Percentiles rank a stretch among this genome's conserved stretches.
Conservation (phyloP, 805 yeast genomes). For the Jamesozyma gamospora region DNA sequence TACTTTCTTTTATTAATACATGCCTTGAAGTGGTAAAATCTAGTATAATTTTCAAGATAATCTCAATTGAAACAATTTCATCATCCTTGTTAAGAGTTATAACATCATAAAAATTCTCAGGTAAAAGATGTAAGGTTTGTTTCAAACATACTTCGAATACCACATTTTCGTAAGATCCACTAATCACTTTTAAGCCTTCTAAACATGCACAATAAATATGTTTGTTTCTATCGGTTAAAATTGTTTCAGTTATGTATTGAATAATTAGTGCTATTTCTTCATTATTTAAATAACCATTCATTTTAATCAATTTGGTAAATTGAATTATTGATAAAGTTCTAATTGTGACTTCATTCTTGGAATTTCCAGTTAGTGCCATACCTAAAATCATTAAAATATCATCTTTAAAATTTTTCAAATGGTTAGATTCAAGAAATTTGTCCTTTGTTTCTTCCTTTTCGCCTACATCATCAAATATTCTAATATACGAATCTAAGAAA, state of each 20-base stretch:
- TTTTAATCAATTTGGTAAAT: conserved; percentile 44
- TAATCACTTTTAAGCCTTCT: conserved; percentile 41
- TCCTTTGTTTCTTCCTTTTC: neutral
- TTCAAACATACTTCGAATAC: conserved; percentile 47
- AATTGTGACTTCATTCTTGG: conserved; percentile 59
- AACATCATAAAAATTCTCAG: conserved; percentile 33
- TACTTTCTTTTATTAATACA: conserved; percentile 21
- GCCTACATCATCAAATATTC: conserved; percentile 33
- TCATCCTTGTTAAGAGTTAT: conserved; percentile 19
- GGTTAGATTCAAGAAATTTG: conserved; percentile 1
- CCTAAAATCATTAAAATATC: conserved; percentile 57
- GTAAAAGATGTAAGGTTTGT: conserved; percentile 40
- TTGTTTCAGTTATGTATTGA: conserved; percentile 54
- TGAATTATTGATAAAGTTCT: conserved; percentile 58
- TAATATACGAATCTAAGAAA: conserved; percentile 41
- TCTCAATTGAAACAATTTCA: conserved; percentile 24
- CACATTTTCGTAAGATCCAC: conserved; percentile 24
- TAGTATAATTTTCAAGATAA: conserved; percentile 29
- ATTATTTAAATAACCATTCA: conserved; percentile 38
- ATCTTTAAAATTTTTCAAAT: conserved; percentile 41
- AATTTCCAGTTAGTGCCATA: conserved; percentile 57
- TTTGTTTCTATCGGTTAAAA: conserved; percentile 43
- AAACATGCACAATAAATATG: conserved; percentile 45
- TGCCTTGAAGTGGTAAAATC: conserved; percentile 28
- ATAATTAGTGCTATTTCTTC: conserved; percentile 55